Evolutionary conservation across 2,329 filamentous ascomycete species (phyloP), one percentile per base, ranked within the genome.

Genomic region (Xylaria sp.): DNA sequence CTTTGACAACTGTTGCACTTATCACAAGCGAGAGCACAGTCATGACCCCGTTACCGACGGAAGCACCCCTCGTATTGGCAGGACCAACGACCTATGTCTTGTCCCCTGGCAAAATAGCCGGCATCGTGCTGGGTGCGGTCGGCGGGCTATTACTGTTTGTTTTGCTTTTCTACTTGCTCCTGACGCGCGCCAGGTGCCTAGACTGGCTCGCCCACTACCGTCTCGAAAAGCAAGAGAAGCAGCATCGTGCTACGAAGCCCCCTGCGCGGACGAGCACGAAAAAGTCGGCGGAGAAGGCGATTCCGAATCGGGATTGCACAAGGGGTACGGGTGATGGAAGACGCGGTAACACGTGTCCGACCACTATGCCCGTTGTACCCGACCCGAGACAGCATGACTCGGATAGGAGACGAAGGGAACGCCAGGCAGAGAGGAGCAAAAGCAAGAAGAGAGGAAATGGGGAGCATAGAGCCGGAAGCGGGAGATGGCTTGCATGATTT

Each of bases 111-210:
- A 27, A 44, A 29, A 58, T 62, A 41, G 37, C 25, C 11, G 59
- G 59, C 3, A 53, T 51, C 4, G 35, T 58, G 2, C 4, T 55
- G 7, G 62, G 62, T 2, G 19, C 49, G 23, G 29, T 58, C 27
- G 19, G 11, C 19, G 54, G 58, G 10, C 17, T 62, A 13, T 15
- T 61, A 6, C 13, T 62, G 6, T 23, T 58, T 4, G 17, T 58
- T 25, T 9, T 62, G 17, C 17, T 64, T 13, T 33, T 62, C 46
- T 61, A 64, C 38, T 13, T 64, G 31, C 13, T 58, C 27, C 21
- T 62, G 33, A 64, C 51, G 15, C 57, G 57, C n/a, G 19, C 17
- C 11, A 41, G 37, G 15, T 64, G 53, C 41, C 3, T 49, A 25
- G n/a, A 7, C 11, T 23, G 23, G 37, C 8, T 49, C 15, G 17